Evolutionary conservation across 2,329 filamentous ascomycete genomes (phyloP).

Genomic region (Remersonia thermophila): DNA sequence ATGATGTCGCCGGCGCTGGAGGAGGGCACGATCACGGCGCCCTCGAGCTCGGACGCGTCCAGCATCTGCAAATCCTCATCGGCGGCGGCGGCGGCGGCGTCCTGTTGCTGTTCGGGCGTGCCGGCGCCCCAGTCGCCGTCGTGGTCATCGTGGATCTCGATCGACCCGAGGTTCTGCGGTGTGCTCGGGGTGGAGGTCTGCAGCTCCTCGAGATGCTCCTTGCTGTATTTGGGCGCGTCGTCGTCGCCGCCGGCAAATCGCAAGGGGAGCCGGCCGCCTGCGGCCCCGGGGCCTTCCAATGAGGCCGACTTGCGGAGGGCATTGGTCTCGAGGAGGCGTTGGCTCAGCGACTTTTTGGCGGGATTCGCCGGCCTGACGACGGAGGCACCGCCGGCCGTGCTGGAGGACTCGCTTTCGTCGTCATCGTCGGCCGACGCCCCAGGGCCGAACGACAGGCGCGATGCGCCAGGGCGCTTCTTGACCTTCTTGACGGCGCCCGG

Average conservation of each 20-base stretch:
- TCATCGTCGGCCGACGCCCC: slow-evolving; percentile 41
- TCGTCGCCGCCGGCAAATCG: slow-evolving; percentile 43
- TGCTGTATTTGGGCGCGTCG: slow-evolving; percentile 68
- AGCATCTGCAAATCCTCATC: slow-evolving; percentile 37
- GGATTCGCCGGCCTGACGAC: slow-evolving; percentile 31
- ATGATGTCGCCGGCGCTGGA: too few species aligned
- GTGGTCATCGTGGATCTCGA: slow-evolving; percentile 27
- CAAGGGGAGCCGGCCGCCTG: slow-evolving; percentile 34
- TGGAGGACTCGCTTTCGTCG: slow-evolving; percentile 25
- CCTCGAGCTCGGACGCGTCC: slow-evolving; percentile 49
- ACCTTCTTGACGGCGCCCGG: slow-evolving; percentile 37
- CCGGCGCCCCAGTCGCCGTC: too few species aligned
- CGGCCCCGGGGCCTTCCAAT: slow-evolving; percentile 34
- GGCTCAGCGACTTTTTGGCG: slow-evolving; percentile 33
- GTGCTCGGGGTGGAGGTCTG: slow-evolving; percentile 76
- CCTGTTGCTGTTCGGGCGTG: too few species aligned
- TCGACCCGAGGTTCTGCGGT: slow-evolving; percentile 48
- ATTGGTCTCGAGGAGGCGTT: slow-evolving; percentile 23
- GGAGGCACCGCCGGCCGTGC: neutral
- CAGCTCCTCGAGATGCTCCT: slow-evolving; percentile 75
- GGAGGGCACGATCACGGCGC: slow-evolving; percentile 49
- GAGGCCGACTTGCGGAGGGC: slow-evolving; percentile 31
- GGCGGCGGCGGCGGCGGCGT: too few species aligned
- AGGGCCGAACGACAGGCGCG: slow-evolving; percentile 67
- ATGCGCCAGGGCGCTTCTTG: slow-evolving; percentile 51